phyloP scores from a whole-genome alignment of 2,329 filamentous ascomycete genomes.

The Grosmannia huntii region DNA sequence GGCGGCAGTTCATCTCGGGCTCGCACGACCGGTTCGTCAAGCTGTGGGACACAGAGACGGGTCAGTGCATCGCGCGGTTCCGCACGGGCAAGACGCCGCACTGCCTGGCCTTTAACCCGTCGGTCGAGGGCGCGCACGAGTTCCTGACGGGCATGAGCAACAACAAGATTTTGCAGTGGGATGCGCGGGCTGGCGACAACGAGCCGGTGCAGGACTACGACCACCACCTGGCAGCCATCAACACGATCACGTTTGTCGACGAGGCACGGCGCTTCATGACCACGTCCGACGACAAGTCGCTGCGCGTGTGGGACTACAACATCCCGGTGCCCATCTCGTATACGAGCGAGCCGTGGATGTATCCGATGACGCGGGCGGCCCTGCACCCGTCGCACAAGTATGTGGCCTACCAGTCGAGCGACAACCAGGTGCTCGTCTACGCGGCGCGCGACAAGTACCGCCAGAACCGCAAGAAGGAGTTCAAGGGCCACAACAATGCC shows the following conservation, averaged over 20 bases:
- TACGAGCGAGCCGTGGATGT: conserved; percentile 97
- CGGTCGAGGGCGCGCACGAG: conserved; percentile 63
- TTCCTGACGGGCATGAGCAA: conserved; percentile 96
- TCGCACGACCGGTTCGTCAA: conserved; percentile 96
- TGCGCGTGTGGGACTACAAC: conserved; percentile 96
- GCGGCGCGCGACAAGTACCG: conserved; percentile 90
- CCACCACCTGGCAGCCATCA: conserved; percentile 93
- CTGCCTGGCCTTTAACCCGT: conserved; percentile 85
- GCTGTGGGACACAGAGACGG: conserved; percentile 95
- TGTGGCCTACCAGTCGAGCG: conserved; percentile 81
- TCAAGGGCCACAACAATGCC: conserved; percentile 89
- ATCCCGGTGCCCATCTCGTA: conserved; percentile 98
- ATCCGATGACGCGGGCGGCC: conserved; percentile 76
- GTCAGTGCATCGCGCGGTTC: conserved; percentile 76
- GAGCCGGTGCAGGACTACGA: conserved; percentile 95
- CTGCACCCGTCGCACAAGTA: conserved; percentile 86
- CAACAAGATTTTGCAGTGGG: conserved; percentile 98
- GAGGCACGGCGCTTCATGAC: conserved; percentile 93
- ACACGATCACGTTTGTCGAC: conserved; percentile 94
- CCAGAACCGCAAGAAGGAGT: conserved; percentile 94
- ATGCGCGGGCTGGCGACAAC: conserved; percentile 56
- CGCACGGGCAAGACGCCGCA: conserved; percentile 92
- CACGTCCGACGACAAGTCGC: conserved; percentile 90
- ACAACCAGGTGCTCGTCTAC: conserved; percentile 96
- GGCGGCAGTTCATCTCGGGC: conserved; percentile 76